Evolutionary conservation across 2,329 filamentous ascomycete genomes (phyloP).

Genomic region (Triangularia verruculosa): DNA sequence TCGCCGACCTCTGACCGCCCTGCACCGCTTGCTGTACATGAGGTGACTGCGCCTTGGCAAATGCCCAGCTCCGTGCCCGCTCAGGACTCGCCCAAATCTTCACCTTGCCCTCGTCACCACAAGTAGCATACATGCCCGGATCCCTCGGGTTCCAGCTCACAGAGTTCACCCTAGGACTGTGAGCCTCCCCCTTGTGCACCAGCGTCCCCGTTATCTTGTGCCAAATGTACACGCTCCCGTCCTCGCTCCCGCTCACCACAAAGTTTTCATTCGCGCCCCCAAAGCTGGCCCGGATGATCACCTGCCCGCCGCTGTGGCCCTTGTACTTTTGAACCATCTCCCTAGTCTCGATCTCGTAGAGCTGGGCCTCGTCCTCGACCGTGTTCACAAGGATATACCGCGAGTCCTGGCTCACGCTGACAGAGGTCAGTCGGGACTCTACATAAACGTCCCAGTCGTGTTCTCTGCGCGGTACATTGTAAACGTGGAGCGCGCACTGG

Average conservation of each 20-base stretch:
- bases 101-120: conserved; percentile 81
- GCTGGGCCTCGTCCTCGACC: conserved; percentile 69
- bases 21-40: conserved; percentile 4
- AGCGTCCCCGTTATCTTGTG: conserved; percentile 76
- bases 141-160: conserved; percentile 86
- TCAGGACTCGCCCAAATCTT: conserved; percentile 65
- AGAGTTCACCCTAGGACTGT: conserved; percentile 76
- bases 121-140: conserved; percentile 82
- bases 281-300: conserved; percentile 77
- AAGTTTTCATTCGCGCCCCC: conserved; percentile 92
- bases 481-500: conserved; percentile 70
- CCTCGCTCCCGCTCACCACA: conserved; percentile 86
- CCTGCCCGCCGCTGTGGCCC: conserved; percentile 72
- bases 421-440: conserved; percentile 68
- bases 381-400: conserved; percentile 78
- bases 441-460: conserved; percentile 72
- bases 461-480: conserved; percentile 71
- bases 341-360: conserved; percentile 73
- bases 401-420: conserved; percentile 81
- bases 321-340: conserved; percentile 71
- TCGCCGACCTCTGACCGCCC: conserved; percentile 12
- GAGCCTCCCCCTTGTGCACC: conserved; percentile 74
- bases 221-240: conserved; percentile 79
- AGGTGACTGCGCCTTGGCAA: not conserved
- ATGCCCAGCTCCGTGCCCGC: not conserved